Base-by-base conservation (phyloP, 2,329 filamentous ascomycete species). In the Madurella mycetomatis region DNA sequence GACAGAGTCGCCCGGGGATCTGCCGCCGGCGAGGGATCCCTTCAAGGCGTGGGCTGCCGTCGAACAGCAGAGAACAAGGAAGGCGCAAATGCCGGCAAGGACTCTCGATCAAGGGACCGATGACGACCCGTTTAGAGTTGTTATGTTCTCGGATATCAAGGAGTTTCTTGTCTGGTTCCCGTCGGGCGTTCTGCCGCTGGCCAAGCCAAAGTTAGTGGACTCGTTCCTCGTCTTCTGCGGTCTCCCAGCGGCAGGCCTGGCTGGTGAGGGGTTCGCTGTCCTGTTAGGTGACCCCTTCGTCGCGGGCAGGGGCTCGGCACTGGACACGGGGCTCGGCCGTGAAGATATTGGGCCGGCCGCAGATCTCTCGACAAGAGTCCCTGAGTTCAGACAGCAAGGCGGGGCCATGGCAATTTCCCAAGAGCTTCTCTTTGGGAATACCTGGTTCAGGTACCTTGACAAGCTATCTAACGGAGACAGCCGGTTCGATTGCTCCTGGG, bases 111-210 rank as follows among this genome's bases (percentile, higher is more conserved):
- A 90, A 25, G 78, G 82, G 1, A 81, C 80, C 15, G 86, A 90
- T 59, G 86, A 92, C 55, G 92, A 96, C 64, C 88, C 90, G 0
- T 95, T 88, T 61, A 81, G 91, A 37, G 82, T 94, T 3, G 81
- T 96, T 44, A 81, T 96, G 65, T 91, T 85, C 62, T 81, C 84
- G 0, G 94, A 97, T 66, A 75, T 96, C 17, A 73, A 83, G 57
- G 76, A 81, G 0, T 76, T 87, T 30, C 65, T 95, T 1, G 72
- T 83, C 32, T 63, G 72, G 47, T 68, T 86, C 4, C 80, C 82
- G 0, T 48, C 59, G 0, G 32, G 51, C 5, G 65, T 66, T 25
- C 61, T 76, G 54, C 51, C 66, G 52, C 55, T 56, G 2, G 65
- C 81, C 1, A 69, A 67, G 8, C 63, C 69, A 9, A 67, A 78